Base-by-base conservation (phyloP, 495 filamentous ascomycete genomes). In the Pseudevernia furfuracea region DNA sequence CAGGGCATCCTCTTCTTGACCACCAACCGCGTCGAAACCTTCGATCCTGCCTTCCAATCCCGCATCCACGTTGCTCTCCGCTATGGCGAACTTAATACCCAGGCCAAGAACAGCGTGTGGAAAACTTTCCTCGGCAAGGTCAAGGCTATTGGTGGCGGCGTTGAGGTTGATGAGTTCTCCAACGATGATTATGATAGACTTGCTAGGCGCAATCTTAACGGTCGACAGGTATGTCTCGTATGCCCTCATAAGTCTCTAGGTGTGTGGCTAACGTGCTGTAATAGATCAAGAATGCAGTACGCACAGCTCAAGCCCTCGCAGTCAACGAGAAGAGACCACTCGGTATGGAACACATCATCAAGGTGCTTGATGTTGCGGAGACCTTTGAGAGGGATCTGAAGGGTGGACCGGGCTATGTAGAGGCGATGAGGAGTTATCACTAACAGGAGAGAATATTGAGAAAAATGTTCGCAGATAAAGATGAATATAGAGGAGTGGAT, bases 221-320 rank as follows among this genome's bases (percentile, higher is more conserved):
- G 92, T n/a, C 84, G 92, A 65, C 91, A 55, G 52, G 52, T 55
- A 55, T 21, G 52, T 55, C 0, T 34, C 30, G 0, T n/a, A 15
- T 34, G 30, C 28, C 6, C 52, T 19, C 12, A 55, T 10, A 17
- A 34, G 15, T 3, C 52, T 21, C 14, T 23, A 5, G 23, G n/a
- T 34, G 30, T 9, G 52, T 32, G 15, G 6, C 52, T 55, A 34
- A 55, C 17, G 30, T 21, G 28, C 8, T 23, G 52, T 30, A 55
- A 55, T 8, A 96, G 87, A 96, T 96, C 81, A 96, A 96, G 78
- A 96, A 96, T 74, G 89, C 87, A 8, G 88, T 96, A 52, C 83
- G 89, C 60, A 92, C 90, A 4, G 90, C 92, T 1, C 92, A 96
- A 73, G 88, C 88, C 0, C 80, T 96, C 19, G 92, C 92, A 5